A percentile compares a stretch with the other conserved stretches of the same genome.
Evolutionary conservation across 306 rosid species (phyloP).

Genomic region (Dicorynia guianensis): DNA sequence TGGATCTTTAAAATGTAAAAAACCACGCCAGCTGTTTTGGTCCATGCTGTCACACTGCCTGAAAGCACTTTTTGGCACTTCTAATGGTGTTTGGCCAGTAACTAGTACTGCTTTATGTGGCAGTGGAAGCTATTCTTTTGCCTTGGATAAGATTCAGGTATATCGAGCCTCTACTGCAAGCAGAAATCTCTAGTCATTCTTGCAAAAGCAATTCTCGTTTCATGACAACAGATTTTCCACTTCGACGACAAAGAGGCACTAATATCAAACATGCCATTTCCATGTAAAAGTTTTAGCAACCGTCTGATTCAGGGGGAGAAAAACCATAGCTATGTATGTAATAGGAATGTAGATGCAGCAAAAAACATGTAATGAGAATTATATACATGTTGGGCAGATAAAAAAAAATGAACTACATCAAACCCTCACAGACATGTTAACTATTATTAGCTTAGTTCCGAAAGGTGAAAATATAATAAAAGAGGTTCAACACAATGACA

Average conservation of each 20-base stretch:
- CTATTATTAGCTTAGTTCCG: not conserved
- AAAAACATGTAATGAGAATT: no score
- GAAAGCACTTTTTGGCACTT: not conserved
- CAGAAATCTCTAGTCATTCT: not conserved
- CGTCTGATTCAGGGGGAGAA: not conserved
- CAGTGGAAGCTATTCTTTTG: not conserved
- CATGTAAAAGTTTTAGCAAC: not conserved
- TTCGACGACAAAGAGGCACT: not conserved
- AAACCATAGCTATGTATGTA: not conserved
- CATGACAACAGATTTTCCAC: not conserved
- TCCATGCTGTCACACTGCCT: not conserved
- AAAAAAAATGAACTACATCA: not conserved
- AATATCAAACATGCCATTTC: not conserved
- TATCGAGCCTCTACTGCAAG: not conserved
- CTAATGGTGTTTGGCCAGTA: not conserved
- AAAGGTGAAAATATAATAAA: not conserved
- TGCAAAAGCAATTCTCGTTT: not conserved
- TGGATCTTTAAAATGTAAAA: not conserved
- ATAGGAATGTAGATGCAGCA: not conserved
- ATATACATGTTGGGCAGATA: not conserved
- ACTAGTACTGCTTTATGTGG: not conserved
- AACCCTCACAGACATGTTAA: not conserved
- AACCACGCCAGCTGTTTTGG: no score
- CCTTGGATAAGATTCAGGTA: not conserved
- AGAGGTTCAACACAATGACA: not conserved